Evolutionary conservation across 345 rosid species (phyloP), one percentile per base, ranked within the genome.

Genomic region (Eucalyptus globulus): DNA sequence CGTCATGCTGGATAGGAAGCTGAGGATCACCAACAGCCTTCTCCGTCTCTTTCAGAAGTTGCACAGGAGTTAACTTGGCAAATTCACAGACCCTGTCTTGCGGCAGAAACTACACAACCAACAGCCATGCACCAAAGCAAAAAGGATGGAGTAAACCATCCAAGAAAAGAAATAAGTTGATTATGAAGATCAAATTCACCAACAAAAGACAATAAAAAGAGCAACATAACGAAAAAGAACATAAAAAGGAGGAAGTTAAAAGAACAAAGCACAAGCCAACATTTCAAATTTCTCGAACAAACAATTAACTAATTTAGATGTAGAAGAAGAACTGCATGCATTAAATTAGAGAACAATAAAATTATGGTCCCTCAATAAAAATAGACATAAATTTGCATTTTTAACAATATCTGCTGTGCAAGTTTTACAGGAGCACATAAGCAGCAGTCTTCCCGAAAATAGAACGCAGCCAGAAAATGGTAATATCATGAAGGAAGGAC

Each of bases 21-120:
- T 93, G 97, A 90, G 99, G 99, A 90, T 97, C 97, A 34, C 99
- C 99, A 89, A 97, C 97, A 87, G 99, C 99, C 93, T 97, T 97
- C 92, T 97, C 99, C 49, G 99, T 97, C 92, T 96, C 99, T 91
- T 97, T 97, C 86, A 97, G 89, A 86, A 97, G 98, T 91, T 97
- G 98, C 87, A 97, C 97, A 76, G 99, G 99, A 65, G 96, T 94
- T 86, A 97, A 83, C 94, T 95, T 97, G n/a, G 98, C 99, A 90
- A 97, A 97, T 91, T 97, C 99, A 88, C 98, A 97, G 45, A 97
- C 99, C 91, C 98, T 91, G 89, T 97, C 99, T 93, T 97, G 99
- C 2, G 99, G 99, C 76, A 97, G 90, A 92, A 97, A 97, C 93
- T 95, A 90, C 65, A 87, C 88, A 87, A 65, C 49, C 76, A 69